Evolutionary conservation across 2,329 filamentous ascomycete species (phyloP), one percentile per base, ranked within the genome.

Genomic region (Acephala macrosclerotiorum): DNA sequence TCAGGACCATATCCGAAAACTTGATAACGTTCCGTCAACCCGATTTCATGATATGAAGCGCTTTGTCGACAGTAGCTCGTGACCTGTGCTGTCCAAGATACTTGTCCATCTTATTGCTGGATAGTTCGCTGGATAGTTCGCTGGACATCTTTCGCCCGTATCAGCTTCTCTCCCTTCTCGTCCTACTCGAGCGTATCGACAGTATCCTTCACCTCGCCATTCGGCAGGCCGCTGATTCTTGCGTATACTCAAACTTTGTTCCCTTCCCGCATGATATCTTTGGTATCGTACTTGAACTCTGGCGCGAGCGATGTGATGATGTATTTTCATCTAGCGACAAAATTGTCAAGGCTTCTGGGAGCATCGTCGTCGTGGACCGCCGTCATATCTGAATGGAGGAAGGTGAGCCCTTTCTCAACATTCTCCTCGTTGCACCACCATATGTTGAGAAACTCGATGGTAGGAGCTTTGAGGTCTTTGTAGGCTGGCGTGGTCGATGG

Each of bases 371-470:
- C n/a, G 45, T 49, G 45, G n/a, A 25, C 20, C n/a, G 45, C 45
- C n/a, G 22, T 26, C 14, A 33, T 29, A 3, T 53, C 12, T 29
- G 42, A 20, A 26, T 57, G 40, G 57, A 60, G 25, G 26, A 56
- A 60, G 18, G 60, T 26, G 16, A 18, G 8, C 16, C 18, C 16
- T 49, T 60, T 60, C 36, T 25, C 26, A 20, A 57, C 14, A 20
- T 60, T 18, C 22, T 66, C 47, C 20, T 35, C n/a, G 25, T 56
- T 60, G 64, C 45, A 63, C 26, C 45, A 63, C 26, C 20, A 57
- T 25, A 26, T 12, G 16, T 60, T 22, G 26, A 59, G 22, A 12
- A 51, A 56, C 12, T 53, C 38, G 20, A 42, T 12, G 14, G 55
- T n/a, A 22, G 42, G 26, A 14, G 60, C 26, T 22, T 56, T 60